These are phyloP conservation scores for Orbilia quercus DNA, from an alignment of 2,329 filamentous ascomycete genomes.

Conservation along the genomic window DNA sequence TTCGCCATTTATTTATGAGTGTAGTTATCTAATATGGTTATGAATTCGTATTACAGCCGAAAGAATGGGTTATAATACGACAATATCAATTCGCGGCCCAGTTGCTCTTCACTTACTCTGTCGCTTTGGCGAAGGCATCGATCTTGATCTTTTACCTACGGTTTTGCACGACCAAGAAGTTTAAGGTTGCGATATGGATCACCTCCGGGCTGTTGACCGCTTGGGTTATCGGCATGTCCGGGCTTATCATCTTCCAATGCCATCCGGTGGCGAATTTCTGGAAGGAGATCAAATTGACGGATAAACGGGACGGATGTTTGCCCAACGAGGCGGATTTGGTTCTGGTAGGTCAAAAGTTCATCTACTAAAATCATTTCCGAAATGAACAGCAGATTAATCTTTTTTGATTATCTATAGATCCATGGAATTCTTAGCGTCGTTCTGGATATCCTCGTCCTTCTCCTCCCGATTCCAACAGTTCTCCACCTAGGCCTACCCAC, in stretches of 20 bases:
- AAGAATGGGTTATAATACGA: constrained; percentile 49
- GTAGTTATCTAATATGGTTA: no score
- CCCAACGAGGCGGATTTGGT: constrained; percentile 51
- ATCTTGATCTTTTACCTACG: constrained; percentile 54
- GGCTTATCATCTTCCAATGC: constrained; percentile 54
- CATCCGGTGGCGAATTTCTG: constrained; percentile 50
- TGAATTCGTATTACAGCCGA: constrained; percentile 11
- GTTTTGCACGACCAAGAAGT: constrained; percentile 49
- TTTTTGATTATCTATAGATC: constrained; percentile 19
- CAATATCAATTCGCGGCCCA: constrained; percentile 50
- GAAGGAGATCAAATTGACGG: constrained; percentile 45
- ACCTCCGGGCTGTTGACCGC: constrained; percentile 30
- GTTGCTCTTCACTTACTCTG: constrained; percentile 52
- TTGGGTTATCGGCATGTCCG: constrained; percentile 49
- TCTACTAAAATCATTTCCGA: not conserved
- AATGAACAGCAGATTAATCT: constrained; percentile 12
- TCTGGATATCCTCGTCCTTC: constrained; percentile 44
- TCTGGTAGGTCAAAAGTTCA: constrained; percentile 34
- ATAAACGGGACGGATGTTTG: constrained; percentile 34
- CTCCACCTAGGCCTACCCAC: constrained; percentile 41
- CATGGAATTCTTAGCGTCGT: constrained; percentile 52
- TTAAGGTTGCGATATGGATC: constrained; percentile 48
- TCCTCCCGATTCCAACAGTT: constrained; percentile 49
- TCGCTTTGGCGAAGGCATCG: constrained; percentile 49
- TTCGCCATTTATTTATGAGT: no score